Conservation (phyloP, 257 asterid species). For the Penstemon barbatus region DNA sequence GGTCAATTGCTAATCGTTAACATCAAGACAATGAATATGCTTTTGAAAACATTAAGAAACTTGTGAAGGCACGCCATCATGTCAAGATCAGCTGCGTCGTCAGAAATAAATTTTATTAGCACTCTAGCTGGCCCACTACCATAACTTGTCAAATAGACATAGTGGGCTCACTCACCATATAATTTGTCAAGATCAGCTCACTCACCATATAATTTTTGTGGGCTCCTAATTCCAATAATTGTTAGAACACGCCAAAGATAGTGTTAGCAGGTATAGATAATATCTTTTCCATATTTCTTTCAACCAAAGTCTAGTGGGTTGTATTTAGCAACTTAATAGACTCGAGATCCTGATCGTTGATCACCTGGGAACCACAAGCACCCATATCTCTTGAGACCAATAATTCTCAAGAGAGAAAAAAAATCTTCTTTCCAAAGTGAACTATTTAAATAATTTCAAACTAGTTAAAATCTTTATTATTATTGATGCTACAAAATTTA, state of each 20-base stretch:
- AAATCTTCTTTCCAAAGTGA: too few species aligned
- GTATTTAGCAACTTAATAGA: background rate
- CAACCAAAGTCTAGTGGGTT: background rate
- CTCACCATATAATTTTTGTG: conserved; percentile 5
- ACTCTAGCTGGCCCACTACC: conserved; percentile 19
- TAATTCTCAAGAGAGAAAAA: too few species aligned
- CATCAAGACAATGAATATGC: background rate
- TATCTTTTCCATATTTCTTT: conserved; percentile 12
- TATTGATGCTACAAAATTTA: too few species aligned
- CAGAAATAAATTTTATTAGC: conserved; percentile 17
- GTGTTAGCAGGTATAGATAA: conserved; percentile 3
- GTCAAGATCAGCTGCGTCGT: conserved; percentile 20
- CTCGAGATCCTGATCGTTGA: too few species aligned
- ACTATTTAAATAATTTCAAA: too few species aligned
- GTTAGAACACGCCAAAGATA: conserved; percentile 4
- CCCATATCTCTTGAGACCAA: too few species aligned
- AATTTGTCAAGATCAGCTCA: background rate
- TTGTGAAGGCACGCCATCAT: background rate
- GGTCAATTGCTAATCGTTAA: background rate
- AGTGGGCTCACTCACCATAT: too few species aligned
- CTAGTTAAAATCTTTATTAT: too few species aligned
- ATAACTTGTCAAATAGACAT: conserved; percentile 14
- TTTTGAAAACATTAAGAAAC: conserved; percentile 8
- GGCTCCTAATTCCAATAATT: conserved; percentile 7
- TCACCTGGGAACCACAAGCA: too few species aligned